Conservation (phyloP, 169 alveolate species). For the Theileria equi region DNA sequence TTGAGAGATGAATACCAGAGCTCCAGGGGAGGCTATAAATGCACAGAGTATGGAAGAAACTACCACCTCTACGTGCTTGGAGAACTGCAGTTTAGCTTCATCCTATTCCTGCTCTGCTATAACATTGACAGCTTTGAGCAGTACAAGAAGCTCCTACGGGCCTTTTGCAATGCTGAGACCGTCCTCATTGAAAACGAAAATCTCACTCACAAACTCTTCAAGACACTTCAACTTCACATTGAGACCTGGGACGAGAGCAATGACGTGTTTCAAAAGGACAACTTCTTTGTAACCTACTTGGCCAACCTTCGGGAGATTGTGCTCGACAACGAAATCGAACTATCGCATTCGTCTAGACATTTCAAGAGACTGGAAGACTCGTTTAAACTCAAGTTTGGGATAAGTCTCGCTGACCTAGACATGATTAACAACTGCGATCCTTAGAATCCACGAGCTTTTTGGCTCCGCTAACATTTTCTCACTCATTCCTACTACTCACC, state of each 20-base stretch:
- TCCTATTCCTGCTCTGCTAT: constrained; percentile 37
- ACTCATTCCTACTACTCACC: too few relatives aligned
- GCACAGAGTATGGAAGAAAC: neutral
- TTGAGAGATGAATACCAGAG: constrained; percentile 5
- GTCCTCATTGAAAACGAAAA: constrained; percentile 7
- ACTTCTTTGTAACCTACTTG: constrained; percentile 44
- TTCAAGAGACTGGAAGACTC: constrained; percentile 14
- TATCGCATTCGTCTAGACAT: neutral
- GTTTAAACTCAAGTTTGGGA: constrained; percentile 54
- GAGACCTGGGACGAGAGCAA: constrained; percentile 45
- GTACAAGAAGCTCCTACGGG: constrained; percentile 34
- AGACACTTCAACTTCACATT: constrained; percentile 25
- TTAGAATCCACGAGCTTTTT: too few relatives aligned
- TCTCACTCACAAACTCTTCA: neutral
- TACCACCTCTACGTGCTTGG: constrained; percentile 33
- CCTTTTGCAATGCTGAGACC: constrained; percentile 45
- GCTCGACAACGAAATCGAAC: constrained; percentile 19
- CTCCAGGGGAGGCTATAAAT: neutral
- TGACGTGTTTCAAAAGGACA: constrained; percentile 48
- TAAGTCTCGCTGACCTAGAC: constrained; percentile 34
- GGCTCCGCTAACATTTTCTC: too few relatives aligned
- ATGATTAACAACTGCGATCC: neutral
- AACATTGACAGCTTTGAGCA: constrained; percentile 51
- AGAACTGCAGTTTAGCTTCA: constrained; percentile 48
- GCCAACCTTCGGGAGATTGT: constrained; percentile 32